Evolutionary conservation across 768 basidiomycete species (phyloP), one percentile per base, ranked within the genome.

Genomic region (Leccinum barrowsii): DNA sequence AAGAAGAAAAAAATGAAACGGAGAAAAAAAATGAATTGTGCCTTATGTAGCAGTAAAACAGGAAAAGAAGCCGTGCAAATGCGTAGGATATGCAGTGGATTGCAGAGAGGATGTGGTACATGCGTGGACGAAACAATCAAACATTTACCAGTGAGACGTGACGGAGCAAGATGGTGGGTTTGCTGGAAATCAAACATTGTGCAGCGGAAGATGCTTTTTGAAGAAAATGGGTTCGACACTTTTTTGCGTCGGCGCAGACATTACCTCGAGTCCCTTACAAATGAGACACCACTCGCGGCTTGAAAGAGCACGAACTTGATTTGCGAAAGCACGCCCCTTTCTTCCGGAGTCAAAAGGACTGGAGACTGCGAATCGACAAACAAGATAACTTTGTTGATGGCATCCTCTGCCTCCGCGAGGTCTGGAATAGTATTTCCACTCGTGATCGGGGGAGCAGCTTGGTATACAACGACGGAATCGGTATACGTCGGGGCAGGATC

Each of bases 291-390:
- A 19, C 74, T 74, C 34, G 63, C 77, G 37, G 76, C 74, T 61
- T 83, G 80, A 65, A 85, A 84, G 57, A 86, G 74, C 19, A 78
- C 78, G 53, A 70, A 75, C 70, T 84, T 85, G 64, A 86, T 75
- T 50, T 77, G 74, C 19, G 69, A 61, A 46, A 86, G 80, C 26
- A 67, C 67, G 52, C 69, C 69, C 48, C 77, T 77, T 63, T 80
- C 80, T 52, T 66, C 71, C 7, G 56, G 52, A 40, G 66, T 69
- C 60, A 78, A 58, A 7, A 76, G 60, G 21, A 64, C 48, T 8
- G 68, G 68, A 42, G 66, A 62, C 50, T 74, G 75, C 32, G 75
- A 70, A 67, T 85, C 81, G 60, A 86, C 67, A 59, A 79, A 87
- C 12, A 72, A 47, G 60, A 86, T 76, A 57, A 87, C 74, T 61